Evolutionary conservation across 495 filamentous ascomycete species (phyloP), one percentile per base, ranked within the genome.

Genomic region (Neurospora sp.): DNA sequence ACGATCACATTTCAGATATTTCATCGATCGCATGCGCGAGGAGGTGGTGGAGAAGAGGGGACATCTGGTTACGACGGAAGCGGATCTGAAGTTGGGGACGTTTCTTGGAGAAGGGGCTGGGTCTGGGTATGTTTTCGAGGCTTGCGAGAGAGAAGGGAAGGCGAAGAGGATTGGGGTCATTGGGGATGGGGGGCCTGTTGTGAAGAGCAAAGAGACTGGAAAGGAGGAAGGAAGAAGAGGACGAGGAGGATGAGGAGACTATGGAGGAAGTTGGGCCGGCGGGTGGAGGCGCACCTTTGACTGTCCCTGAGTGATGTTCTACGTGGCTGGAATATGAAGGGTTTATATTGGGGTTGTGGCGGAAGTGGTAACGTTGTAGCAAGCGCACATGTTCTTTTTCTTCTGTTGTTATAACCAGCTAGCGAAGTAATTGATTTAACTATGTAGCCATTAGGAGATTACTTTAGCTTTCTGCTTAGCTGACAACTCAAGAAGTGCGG

Each of bases 41-140:
- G 71, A 71, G 37, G 20, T 76, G 72, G 8, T 77, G 75, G 53
- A 18, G 27, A 18, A 37, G 27, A 66, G 53, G 12, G 53, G 27
- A 9, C 27, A 66, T 66, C 53, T 66, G 14, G 27, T 35, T 27
- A 66, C 53, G 1, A 66, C 53, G 14, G 53, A 66, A 12, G 53
- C 11, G 14, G 53, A 66, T 37, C 53, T 66, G 27, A 66, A 66
- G 27, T 16, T 66, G 14, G 53, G 53, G 27, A 66, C 53, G 74
- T 76, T 78, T 18, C 69, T 46, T 69, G 12, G 37, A 14, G 39
- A 71, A 31, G 61, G 18, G 35, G 0, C 42, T 53, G 5, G 14
- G 31, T 9, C 48, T 7, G 31, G 18, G 31, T 9, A 40, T 5
- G n/a, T 39, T 61, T 27, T 38, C 42, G 27, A 20, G 10, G n/a